Percentiles rank a stretch among this genome's conserved stretches.
Conservation (phyloP, 768 basidiomycete genomes). For the Leccinum arenicola region DNA sequence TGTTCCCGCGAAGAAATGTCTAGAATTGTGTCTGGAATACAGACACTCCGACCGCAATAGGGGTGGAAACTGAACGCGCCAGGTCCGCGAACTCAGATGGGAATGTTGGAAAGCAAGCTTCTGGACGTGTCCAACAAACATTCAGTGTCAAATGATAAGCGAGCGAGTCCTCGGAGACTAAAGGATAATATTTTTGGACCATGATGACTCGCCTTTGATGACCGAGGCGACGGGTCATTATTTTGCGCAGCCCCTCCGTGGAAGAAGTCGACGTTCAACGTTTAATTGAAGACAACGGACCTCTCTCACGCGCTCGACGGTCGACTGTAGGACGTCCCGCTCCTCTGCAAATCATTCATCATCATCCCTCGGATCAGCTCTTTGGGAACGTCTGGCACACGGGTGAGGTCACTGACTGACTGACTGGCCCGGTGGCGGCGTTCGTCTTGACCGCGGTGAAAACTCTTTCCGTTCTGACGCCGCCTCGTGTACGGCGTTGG, state of each 20-base stretch:
- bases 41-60: slow-evolving; percentile 66
- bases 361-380: slow-evolving; percentile 13
- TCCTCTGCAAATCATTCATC: slow-evolving; percentile 31
- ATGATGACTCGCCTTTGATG: slow-evolving; percentile 48
- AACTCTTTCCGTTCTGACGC: slow-evolving; percentile 52
- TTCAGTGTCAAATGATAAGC: neutral
- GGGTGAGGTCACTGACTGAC: slow-evolving; percentile 5
- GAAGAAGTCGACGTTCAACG: slow-evolving; percentile 61
- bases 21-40: slow-evolving; percentile 58
- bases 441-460: slow-evolving; percentile 78
- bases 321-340: slow-evolving; percentile 39
- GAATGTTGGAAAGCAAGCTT: slow-evolving; percentile 58
- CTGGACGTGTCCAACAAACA: slow-evolving; percentile 24
- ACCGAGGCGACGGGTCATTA: slow-evolving; percentile 71
- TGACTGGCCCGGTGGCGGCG: slow-evolving; percentile 41
- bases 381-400: neutral
- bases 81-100: slow-evolving; percentile 62
- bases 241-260: slow-evolving; percentile 69
- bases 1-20: slow-evolving; percentile 61
- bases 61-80: slow-evolving; percentile 50
- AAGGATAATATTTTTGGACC: neutral
- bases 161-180: neutral
- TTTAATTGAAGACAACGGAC: slow-evolving; percentile 55
- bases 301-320: slow-evolving; percentile 50
- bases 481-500: slow-evolving; percentile 46